Base-by-base conservation (phyloP, 1,284 basidiomycete species). In the Volvariella surrecta region DNA sequence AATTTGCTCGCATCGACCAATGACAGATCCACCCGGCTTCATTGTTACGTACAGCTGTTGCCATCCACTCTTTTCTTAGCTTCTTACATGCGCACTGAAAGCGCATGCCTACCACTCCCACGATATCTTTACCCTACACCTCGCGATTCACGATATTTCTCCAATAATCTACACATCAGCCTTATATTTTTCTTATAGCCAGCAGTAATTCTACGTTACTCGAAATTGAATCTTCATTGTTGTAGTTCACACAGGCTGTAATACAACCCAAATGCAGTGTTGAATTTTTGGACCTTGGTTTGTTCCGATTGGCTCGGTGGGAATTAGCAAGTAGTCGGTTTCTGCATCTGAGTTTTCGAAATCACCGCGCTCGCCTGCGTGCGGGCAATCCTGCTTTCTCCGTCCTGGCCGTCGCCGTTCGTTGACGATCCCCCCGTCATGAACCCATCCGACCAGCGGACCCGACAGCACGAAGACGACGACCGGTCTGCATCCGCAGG, bases 291-390 rank as follows among this genome's bases (percentile, higher is more conserved):
- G 50, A 59, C 59, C 57, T 61, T 60, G 56, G 50, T 53, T 63
- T 63, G 61, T 63, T 68, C 67, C 66, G 68, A 68, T 68, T 68
- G 68, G 64, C 52, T 66, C 67, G 68, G 67, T 67, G 64, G 62
- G 62, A 64, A 63, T 63, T 59, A 61, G 55, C 54, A 52, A 52
- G 52, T 52, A 54, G 39, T 59, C 54, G 58, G 57, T 63, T n/a
- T 63, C 55, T 55, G 55, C 63, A 66, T 66, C 63, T 64, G 55
- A 57, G 53, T 60, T 63, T 60, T 60, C 58, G 57, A 61, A 64
- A 62, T 62, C 60, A 63, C 64, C 66, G 65, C 66, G 60, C 60
- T 62, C 60, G 57, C 57, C 57, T 63, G 54, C 55, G 58, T 65
- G 62, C 62, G 62, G 61, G 56, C 62, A 64, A 62, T 61, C 61